Evolutionary conservation across 345 rosid genomes (phyloP).

Genomic region (Litchi chinensis): DNA sequence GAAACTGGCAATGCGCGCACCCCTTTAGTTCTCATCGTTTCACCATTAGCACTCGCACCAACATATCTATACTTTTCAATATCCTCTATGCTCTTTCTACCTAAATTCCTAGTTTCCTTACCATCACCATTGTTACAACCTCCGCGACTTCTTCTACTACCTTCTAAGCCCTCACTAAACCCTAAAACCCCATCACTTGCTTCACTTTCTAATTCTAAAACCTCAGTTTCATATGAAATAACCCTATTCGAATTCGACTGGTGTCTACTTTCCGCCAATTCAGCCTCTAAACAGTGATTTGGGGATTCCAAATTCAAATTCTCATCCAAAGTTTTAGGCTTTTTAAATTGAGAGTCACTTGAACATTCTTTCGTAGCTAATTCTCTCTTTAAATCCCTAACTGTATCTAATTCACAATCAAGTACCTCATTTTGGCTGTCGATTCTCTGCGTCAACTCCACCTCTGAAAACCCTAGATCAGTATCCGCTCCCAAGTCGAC

Average conservation of each 20-base stretch:
- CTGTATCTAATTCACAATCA: slow-evolving; percentile 12
- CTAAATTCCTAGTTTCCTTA: neutral
- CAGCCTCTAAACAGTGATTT: slow-evolving; percentile 4
- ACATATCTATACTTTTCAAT: slow-evolving; percentile 30
- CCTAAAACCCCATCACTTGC: slow-evolving; percentile 5
- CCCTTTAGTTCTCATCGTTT: slow-evolving; percentile 10
- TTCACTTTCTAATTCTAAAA: slow-evolving; percentile 19
- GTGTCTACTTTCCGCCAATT: neutral
- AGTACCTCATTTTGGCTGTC: slow-evolving; percentile 16
- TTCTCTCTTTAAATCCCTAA: slow-evolving; percentile 28
- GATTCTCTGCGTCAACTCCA: slow-evolving; percentile 33
- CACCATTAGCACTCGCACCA: neutral
- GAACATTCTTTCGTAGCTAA: slow-evolving; percentile 1
- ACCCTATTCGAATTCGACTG: slow-evolving; percentile 18
- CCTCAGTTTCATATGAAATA: neutral
- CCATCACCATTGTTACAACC: neutral
- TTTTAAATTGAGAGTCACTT: slow-evolving; percentile 21
- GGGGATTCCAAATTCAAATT: slow-evolving; percentile 19
- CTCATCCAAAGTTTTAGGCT: slow-evolving; percentile 17
- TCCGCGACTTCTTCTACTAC: neutral
- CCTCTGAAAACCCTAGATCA: slow-evolving; percentile 37
- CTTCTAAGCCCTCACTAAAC: neutral
- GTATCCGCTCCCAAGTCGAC: slow-evolving; percentile 48
- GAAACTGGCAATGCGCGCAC: slow-evolving; percentile 34
- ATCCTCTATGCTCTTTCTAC: slow-evolving; percentile 20